phyloP scores from a whole-genome alignment of 306 rosid genomes.

The Glycyrrhiza uralensis region DNA sequence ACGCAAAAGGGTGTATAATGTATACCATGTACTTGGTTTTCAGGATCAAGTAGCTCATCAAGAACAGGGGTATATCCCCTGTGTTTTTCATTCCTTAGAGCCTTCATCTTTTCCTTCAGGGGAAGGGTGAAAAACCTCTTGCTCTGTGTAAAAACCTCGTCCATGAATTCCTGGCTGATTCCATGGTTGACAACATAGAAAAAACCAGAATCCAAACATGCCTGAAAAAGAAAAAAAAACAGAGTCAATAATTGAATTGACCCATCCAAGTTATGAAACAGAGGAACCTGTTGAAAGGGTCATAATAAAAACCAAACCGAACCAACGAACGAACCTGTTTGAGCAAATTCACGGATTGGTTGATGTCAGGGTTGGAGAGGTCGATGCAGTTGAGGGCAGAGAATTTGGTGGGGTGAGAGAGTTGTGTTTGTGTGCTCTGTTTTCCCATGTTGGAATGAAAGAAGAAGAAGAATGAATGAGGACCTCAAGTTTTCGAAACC shows the following conservation, averaged over 20 bases:
- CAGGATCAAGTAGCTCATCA: slow-evolving; percentile 75
- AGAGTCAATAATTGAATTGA: neutral
- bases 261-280: neutral
- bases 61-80: slow-evolving; percentile 88
- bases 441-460: slow-evolving; percentile 44
- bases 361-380: slow-evolving; percentile 57
- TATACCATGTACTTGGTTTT: slow-evolving; percentile 68
- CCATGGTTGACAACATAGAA: slow-evolving; percentile 90
- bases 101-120: slow-evolving; percentile 59
- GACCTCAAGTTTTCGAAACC: slow-evolving; percentile 5
- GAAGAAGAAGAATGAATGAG: neutral
- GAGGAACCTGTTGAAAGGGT: neutral
- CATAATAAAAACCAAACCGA: neutral
- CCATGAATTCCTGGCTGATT: slow-evolving; percentile 64
- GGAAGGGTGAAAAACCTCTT: slow-evolving; percentile 61
- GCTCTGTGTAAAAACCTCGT: slow-evolving; percentile 69
- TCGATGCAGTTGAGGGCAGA: slow-evolving; percentile 69
- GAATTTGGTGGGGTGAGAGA: slow-evolving; percentile 20
- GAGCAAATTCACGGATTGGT: slow-evolving; percentile 61
- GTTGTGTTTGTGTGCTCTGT: slow-evolving; percentile 17
- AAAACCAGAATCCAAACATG: slow-evolving; percentile 93
- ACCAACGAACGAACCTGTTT: slow-evolving; percentile 75
- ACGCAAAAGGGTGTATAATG: neutral
- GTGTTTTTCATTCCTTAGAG: slow-evolving; percentile 73
- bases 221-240: slow-evolving; percentile 29